A percentile compares a stretch with the other conserved stretches of the same genome.
Evolutionary conservation across 2,329 filamentous ascomycete species (phyloP).

Genomic region (Dichotomopilus funicola): DNA sequence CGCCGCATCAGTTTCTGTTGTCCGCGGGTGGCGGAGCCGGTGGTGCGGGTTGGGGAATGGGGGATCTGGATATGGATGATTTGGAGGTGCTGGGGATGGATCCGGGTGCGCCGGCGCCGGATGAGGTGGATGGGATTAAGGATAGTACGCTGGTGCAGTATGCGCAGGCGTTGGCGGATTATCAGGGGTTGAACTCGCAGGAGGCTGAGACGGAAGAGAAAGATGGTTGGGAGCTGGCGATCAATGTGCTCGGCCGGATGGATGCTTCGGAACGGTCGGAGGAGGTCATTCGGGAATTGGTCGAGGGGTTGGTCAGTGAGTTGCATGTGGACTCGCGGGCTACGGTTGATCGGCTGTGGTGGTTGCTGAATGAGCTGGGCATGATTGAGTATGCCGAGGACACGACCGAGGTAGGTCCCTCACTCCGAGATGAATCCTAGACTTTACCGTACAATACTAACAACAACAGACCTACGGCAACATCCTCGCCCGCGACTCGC

Average conservation of each 20-base stretch:
- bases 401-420: conserved; percentile 66
- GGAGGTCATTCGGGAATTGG: conserved; percentile 65
- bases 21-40: no score
- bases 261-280: conserved; percentile 66
- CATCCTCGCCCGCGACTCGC: conserved; percentile 61
- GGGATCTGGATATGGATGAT: conserved; percentile 74
- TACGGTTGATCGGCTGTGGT: conserved; percentile 76
- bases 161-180: conserved; percentile 58
- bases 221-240: conserved; percentile 85
- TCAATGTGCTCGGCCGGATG: conserved; percentile 75
- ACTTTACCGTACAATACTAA: conserved; percentile 24
- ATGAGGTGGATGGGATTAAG: conserved; percentile 61
- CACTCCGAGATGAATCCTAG: not conserved
- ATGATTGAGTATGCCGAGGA: conserved; percentile 72
- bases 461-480: conserved; percentile 76
- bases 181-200: conserved; percentile 40
- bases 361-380: conserved; percentile 68
- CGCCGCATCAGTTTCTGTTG: conserved; percentile 42
- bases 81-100: conserved; percentile 72
- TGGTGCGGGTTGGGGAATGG: conserved; percentile 47
- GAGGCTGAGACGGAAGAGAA: conserved; percentile 32
- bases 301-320: conserved; percentile 57
- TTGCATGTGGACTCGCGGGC: conserved; percentile 59
- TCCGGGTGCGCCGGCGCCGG: conserved; percentile 49
- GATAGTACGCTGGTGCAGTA: conserved; percentile 75